Evolutionary conservation across 2,329 filamentous ascomycete genomes (phyloP).

Genomic region (Zasmidium citrigriseum): DNA sequence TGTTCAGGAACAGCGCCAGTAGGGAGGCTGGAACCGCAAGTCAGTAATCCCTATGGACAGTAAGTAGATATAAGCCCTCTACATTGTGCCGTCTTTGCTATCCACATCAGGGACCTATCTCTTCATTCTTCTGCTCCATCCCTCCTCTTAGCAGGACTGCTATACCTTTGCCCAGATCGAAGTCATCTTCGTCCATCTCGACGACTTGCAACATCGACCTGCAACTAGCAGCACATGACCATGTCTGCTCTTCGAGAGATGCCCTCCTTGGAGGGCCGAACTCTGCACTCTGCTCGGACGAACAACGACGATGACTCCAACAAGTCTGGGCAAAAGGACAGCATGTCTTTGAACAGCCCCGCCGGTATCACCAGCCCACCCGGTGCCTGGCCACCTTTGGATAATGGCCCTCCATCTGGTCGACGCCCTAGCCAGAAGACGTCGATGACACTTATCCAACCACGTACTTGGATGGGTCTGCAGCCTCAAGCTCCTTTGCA

Average conservation of each 20-base stretch:
- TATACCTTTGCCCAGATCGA: neutral
- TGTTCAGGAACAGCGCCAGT: neutral
- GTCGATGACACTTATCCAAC: neutral
- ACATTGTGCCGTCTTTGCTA: neutral
- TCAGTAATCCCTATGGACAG: neutral
- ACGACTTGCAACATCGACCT: neutral
- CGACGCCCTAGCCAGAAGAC: neutral
- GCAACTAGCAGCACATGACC: neutral
- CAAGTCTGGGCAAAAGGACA: constrained; percentile 1
- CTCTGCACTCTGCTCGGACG: neutral
- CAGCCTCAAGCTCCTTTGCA: constrained; percentile 44
- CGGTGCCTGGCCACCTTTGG: neutral
- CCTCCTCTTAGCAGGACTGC: neutral
- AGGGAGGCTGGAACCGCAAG: neutral
- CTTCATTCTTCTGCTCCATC: neutral
- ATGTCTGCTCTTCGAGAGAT: neutral
- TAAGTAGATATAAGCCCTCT: neutral
- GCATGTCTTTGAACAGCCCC: neutral
- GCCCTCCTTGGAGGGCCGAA: constrained; percentile 8
- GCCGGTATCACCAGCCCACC: too few species aligned
- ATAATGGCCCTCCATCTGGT: neutral
- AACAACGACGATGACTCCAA: neutral
- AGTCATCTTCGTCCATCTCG: neutral
- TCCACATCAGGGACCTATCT: neutral
- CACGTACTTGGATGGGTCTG: constrained; percentile 35